These are phyloP conservation scores for Fusarium sp. DNA, from an alignment of 2,329 filamentous ascomycete species.

Conservation along the genomic window DNA sequence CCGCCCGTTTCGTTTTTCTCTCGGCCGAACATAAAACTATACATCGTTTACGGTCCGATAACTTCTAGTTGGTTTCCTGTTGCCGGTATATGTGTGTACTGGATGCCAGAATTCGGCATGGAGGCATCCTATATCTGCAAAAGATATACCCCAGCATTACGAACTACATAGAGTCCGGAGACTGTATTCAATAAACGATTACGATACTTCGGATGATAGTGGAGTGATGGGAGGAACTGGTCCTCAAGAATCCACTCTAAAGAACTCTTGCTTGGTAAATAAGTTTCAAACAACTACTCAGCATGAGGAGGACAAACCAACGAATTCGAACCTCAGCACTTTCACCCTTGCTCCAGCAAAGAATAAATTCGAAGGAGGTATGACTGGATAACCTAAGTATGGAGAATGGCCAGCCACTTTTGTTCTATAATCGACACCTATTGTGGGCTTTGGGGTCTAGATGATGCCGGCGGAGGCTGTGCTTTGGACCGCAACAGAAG, in stretches of 20 bases:
- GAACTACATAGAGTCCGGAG: constrained; percentile 1
- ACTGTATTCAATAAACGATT: constrained; percentile 8
- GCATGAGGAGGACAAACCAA: not conserved
- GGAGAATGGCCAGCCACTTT: not conserved
- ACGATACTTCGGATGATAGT: not conserved
- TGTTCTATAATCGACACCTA: not conserved
- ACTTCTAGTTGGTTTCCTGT: not conserved
- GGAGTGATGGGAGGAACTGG: not conserved
- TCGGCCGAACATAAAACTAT: not conserved
- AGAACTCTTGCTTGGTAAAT: constrained; percentile 14
- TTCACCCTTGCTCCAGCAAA: not conserved
- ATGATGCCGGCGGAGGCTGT: not conserved
- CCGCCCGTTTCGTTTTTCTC: not conserved
- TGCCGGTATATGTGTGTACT: not conserved
- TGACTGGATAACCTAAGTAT: not conserved
- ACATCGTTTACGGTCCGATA: not conserved
- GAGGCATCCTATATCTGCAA: not conserved
- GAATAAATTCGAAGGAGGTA: too few relatives aligned
- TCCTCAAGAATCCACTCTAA: not conserved
- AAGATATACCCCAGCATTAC: not conserved
- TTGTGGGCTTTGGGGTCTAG: not conserved
- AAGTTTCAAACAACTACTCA: constrained; percentile 44
- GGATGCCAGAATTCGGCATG: not conserved
- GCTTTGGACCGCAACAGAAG: not conserved
- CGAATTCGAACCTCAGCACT: not conserved